Evolutionary conservation across 75 land plant genomes (phyloP), one percentile per base, ranked within the genome.

Genomic region (Pinus tabuliformis): DNA sequence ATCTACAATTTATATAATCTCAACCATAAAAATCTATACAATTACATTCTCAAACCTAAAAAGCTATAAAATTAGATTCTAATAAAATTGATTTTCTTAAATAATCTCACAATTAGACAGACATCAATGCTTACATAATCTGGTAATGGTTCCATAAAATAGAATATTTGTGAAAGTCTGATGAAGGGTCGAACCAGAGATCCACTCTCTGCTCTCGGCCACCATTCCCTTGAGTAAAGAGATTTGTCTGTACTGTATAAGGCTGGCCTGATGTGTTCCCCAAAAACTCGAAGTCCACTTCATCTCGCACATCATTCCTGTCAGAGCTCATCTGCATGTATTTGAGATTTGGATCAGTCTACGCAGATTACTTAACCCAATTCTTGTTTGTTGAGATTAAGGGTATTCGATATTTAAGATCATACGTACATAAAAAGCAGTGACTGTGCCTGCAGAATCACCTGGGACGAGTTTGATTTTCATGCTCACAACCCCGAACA

Each of bases 251-350:
- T 2, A 89, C 87, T 0, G 89, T 89, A 59, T 86, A 86, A 20
- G 91, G 91, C 21, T 89, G 89, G n/a, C 91, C 91, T 0, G 77
- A 72, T 59, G 85, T 45, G 76, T 89, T 89, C 8, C 91, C 91
- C 81, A 89, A 65, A 85, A 89, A 89, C 83, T 89, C 91, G 52
- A 89, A 89, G 33, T 89, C 91, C 37, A 89, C 30, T 73, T 89
- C 91, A 65, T 89, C 91, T 2, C 88, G 57, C 3, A 89, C 64
- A 0, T 28, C 57, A 13, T 68, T 75, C 0, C 77, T 84, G 72
- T 89, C 83, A 0, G 91, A 89, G 20, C 72, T 86, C 88, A 89
- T 81, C 91, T 89, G 61, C 26, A 3, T 13, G 2, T 26, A 62
- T 26, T 24, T 26, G 30, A 49, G 9, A 49, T 49, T 9, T 9